phyloP scores from a whole-genome alignment of 805 yeast species.

The Lachancea nothofagi region DNA sequence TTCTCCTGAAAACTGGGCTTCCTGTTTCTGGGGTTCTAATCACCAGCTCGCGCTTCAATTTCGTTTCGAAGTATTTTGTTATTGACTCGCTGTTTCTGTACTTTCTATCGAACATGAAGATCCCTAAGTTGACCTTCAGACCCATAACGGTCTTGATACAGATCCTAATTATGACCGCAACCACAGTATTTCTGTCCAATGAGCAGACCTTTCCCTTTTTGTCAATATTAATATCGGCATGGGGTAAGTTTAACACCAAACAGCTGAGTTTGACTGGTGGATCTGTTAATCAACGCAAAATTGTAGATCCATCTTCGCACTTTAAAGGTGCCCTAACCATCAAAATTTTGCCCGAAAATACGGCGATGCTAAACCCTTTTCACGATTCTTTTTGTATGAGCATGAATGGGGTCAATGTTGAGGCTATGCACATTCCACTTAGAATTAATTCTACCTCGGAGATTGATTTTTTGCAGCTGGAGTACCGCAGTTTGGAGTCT shows the following conservation, averaged over 20 bases:
- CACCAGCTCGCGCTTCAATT: constrained; percentile 47
- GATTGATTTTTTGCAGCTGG: constrained; percentile 61
- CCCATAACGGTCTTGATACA: constrained; percentile 49
- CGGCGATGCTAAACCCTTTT: constrained; percentile 77
- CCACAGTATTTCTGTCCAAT: constrained; percentile 52
- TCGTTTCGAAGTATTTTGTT: constrained; percentile 63
- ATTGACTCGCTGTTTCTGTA: constrained; percentile 69
- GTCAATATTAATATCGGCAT: constrained; percentile 36
- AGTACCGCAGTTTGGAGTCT: constrained; percentile 51
- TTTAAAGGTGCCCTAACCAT: constrained; percentile 83
- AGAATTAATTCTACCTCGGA: constrained; percentile 75
- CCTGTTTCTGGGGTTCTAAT: constrained; percentile 33
- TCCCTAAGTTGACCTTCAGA: constrained; percentile 67
- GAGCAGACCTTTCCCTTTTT: constrained; percentile 46
- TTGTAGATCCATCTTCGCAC: constrained; percentile 39
- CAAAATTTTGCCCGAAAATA: constrained; percentile 85
- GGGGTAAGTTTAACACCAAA: constrained; percentile 39
- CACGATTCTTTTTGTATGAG: constrained; percentile 60
- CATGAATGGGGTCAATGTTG: constrained; percentile 31
- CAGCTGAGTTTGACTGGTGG: constrained; percentile 53
- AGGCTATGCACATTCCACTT: constrained; percentile 48
- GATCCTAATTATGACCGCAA: constrained; percentile 40
- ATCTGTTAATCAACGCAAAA: constrained; percentile 30
- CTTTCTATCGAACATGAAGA: constrained; percentile 64
- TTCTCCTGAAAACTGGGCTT: constrained; percentile 47